Evolutionary conservation across 2,329 filamentous ascomycete genomes (phyloP), one percentile per base, ranked within the genome.

Genomic region (Aspergillus uvarum): DNA sequence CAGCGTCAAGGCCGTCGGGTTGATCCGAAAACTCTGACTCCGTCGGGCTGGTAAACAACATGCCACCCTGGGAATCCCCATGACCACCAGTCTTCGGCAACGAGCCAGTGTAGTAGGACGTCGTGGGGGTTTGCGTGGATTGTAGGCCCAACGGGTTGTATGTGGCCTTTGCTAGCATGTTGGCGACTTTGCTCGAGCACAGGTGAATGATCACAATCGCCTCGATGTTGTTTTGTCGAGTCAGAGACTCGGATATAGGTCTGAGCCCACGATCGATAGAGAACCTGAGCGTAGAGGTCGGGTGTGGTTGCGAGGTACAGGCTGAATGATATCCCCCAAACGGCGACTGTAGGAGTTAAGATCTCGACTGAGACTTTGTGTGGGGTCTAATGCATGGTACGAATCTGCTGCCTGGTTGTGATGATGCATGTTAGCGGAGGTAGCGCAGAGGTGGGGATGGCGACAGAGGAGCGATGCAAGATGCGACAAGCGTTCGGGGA

Each of bases 21-120:
- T 76, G 78, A 66, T 96, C 92, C 24, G 91, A 95, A 76, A 96
- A 96, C 68, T 96, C 92, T 29, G 92, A 96, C 72, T 96, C 91
- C 65, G 92, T 96, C 49, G 93, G 92, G 73, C 91, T 96, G 47
- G 87, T 85, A 72, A 90, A 94, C 26, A 73, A 68, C 47, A 71
- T 68, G 29, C 75, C 74, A 64, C 77, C 71, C 51, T 71, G 72
- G 26, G 67, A 61, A 58, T 69, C 70, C 32, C 70, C 65, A 16
- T 70, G 66, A 5, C 69, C 67, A 32, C 67, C 59, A 6, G 72
- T 65, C 60, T 71, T 74, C 44, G 72, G 70, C 7, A 68, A 63
- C 16, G 67, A 58, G 24, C 64, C 68, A 21, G 72, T 61, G 51
- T 75, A 63, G 65, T 73, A 74, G 47, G 72, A 67, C 2, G 70